Conservation (phyloP, 345 rosid genomes). For the Hibiscus mutabilis region DNA sequence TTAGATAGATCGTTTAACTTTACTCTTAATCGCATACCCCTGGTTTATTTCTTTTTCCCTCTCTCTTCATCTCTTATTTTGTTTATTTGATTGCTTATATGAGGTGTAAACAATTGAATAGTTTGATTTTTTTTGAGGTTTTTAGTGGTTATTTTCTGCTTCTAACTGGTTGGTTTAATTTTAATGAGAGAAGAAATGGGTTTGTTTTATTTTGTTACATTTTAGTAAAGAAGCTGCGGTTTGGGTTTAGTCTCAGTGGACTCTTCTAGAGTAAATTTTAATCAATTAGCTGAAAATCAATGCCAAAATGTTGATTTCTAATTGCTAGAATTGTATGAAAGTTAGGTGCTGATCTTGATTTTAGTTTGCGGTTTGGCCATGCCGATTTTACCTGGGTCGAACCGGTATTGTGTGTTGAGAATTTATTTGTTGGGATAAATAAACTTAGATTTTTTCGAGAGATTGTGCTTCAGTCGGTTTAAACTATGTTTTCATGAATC, state of each 20-base stretch:
- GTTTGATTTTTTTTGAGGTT: not conserved
- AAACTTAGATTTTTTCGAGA: not conserved
- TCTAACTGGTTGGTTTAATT: not conserved
- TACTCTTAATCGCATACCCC: not conserved
- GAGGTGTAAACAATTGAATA: not conserved
- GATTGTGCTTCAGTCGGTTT: not conserved
- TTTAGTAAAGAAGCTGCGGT: conserved; percentile 1
- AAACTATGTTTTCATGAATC: not conserved
- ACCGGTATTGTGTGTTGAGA: not conserved
- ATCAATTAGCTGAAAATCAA: not conserved
- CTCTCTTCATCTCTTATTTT: not conserved
- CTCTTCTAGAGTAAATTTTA: not conserved
- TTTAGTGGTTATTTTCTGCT: not conserved
- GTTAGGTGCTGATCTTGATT: not conserved
- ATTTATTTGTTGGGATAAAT: not conserved
- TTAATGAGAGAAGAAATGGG: not conserved
- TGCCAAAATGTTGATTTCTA: not conserved
- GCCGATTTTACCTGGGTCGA: not conserved
- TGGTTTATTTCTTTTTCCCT: not conserved
- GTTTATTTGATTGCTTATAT: not conserved
- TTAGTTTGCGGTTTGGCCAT: not conserved
- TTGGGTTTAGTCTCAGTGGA: not conserved
- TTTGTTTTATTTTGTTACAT: conserved; percentile 1
- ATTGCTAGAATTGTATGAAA: not conserved
- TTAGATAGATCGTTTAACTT: not conserved